Base-by-base conservation (phyloP, 257 asterid genomes). In the Haberlea rhodopensis region DNA sequence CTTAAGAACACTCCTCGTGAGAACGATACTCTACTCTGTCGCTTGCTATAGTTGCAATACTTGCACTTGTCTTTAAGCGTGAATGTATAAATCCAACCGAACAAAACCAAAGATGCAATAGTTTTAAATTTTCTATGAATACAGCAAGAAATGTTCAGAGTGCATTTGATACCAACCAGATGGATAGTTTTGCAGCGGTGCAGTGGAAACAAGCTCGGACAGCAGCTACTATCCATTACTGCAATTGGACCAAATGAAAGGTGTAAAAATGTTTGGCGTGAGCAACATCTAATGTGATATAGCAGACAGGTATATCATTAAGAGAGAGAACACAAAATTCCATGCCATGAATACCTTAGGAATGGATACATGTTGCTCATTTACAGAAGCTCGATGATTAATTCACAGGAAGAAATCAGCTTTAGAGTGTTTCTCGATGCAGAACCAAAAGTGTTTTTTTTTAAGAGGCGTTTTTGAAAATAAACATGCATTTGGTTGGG, bases 161-260 rank as follows among this genome's bases (percentile, higher is more conserved):
- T 60, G 53, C 37, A 70, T 68, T 54, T 72, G 69, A 75, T 75
- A 83, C 97, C 67, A 78, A 89, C 97, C 91, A 89, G 88, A 80
- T 89, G 94, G 80, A 89, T 82, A 58, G 94, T 89, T 80, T 89
- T 89, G 90, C 94, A 78, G 62, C 94, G 86, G 73, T 89, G 89
- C 71, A 85, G 80, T 0, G 95, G 97, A 66, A 78, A 89, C 78
- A 89, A 71, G 69, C 88, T 77, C 18, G 87, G 94, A 55, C 74
- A 65, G 63, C 77, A 85, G 45, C 81, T 74, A 58, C 75, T 78
- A 28, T 83, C 91, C 97, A 89, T 89, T 49, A 63, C 78, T 78
- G 84, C 74, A 69, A 57, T 61, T 62, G 52, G 57, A 75, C 49
- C 59, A 64, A 63, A 63, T 54, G 46, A 37, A 37, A 37, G 37